A percentile compares a stretch with the other conserved stretches of the same genome.
Conservation (phyloP, 768 basidiomycete species). For the Auriculariales sp. region DNA sequence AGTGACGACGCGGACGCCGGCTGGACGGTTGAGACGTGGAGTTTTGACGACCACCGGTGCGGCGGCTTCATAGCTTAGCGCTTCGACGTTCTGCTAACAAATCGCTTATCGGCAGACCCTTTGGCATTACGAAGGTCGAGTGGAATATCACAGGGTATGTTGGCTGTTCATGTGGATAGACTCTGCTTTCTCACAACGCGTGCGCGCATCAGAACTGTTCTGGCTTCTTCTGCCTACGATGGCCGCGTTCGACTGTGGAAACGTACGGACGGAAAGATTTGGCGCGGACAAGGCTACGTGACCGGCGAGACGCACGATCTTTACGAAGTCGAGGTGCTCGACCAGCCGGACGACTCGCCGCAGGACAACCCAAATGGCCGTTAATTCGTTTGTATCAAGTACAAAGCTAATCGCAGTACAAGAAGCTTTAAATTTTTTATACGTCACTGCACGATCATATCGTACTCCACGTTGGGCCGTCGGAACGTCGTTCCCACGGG, state of each 20-base stretch:
- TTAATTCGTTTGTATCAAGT: too few species aligned
- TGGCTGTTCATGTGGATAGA: too few species aligned
- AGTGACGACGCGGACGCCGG: slow-evolving; percentile 49
- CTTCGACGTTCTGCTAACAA: too few species aligned
- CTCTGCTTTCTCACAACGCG: neutral
- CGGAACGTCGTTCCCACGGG: too few species aligned
- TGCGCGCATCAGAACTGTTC: slow-evolving; percentile 52
- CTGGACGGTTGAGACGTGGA: slow-evolving; percentile 75
- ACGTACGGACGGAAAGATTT: slow-evolving; percentile 67
- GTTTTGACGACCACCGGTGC: slow-evolving; percentile 74
- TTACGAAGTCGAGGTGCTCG: neutral
- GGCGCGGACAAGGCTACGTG: slow-evolving; percentile 70
- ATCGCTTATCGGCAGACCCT: slow-evolving; percentile 29
- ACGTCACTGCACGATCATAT: too few species aligned
- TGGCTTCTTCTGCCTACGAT: slow-evolving; percentile 74
- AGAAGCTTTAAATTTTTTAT: too few species aligned
- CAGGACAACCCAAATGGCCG: too few species aligned
- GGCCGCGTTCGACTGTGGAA: slow-evolving; percentile 78
- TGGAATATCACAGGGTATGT: slow-evolving; percentile 83
- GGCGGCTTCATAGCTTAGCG: slow-evolving; percentile 10
- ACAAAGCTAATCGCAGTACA: too few species aligned
- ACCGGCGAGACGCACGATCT: slow-evolving; percentile 38
- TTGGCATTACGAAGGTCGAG: slow-evolving; percentile 72
- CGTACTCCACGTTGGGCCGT: too few species aligned
- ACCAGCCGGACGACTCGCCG: too few species aligned